Evolutionary conservation across 352 stramenopile genomes (phyloP), one percentile per base, ranked within the genome.

Genomic region (Pythium biforme): DNA sequence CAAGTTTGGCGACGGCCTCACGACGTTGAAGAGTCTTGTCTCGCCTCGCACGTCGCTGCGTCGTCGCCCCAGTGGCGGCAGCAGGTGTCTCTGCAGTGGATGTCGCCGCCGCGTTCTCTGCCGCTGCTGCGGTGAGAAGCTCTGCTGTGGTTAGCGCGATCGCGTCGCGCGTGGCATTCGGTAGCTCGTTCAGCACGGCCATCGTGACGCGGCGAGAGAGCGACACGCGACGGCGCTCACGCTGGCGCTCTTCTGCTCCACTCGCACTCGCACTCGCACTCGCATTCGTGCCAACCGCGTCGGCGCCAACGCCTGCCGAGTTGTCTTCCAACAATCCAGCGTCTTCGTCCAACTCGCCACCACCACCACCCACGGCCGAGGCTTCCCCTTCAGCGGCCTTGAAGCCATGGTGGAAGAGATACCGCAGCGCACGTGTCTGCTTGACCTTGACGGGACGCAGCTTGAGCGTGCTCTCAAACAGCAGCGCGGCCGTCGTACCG

Each of bases 391-490:
- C 62, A 12, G 19, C 29, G 17, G 39, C 71, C 2, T 58, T 60
- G 33, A 81, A 83, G 6, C 81, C 81, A 45, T 86, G 78, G 37
- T 81, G 75, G 59, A 91, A 91, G 25, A 91, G 74, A 64, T 89
- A 89, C 54, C 81, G 70, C 50, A 89, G 51, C 3, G 74, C 79
- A 4, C 81, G 77, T n/a, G 66, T 79, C 54, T 88, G 74, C 19
- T 83, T 72, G 43, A 75, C 76, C 25, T 68, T 72, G 11, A 91
- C 79, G 1, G 81, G 81, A 1, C 81, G 81, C 11, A 91, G 33
- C 55, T 85, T 86, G 19, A 91, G 67, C 22, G 81, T 91, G 61
- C 81, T 91, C 60, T 91, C 77, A 49, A 91, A 87, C 26, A 91
- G 49, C 54, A 89, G 45, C 1, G 70, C 79, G 0, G 79, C 73